Evolutionary conservation across 2,329 filamentous ascomycete genomes (phyloP).

Genomic region (Trichoderma sp.): DNA sequence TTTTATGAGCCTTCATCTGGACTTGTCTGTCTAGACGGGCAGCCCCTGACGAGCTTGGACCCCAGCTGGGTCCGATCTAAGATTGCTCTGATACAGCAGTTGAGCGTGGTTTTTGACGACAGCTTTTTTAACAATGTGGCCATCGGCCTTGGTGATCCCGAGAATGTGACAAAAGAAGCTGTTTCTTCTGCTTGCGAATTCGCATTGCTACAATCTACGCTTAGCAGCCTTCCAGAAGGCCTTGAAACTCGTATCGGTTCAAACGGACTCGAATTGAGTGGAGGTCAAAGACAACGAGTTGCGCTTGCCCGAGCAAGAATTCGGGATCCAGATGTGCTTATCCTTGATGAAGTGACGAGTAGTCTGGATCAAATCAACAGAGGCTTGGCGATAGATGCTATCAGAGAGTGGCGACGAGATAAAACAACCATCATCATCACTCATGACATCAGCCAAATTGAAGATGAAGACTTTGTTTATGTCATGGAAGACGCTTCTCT

Average conservation of each 20-base stretch:
- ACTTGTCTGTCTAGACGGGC: slow-evolving; percentile 65
- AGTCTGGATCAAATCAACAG: slow-evolving; percentile 75
- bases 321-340: slow-evolving; percentile 73
- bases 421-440: slow-evolving; percentile 94
- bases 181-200: slow-evolving; percentile 62
- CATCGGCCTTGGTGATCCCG: slow-evolving; percentile 58
- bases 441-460: slow-evolving; percentile 79
- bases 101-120: slow-evolving; percentile 77
- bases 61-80: slow-evolving; percentile 72
- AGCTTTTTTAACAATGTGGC: slow-evolving; percentile 75
- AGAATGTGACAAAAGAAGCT: slow-evolving; percentile 49
- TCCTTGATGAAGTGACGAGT: slow-evolving; percentile 87
- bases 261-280: slow-evolving; percentile 71
- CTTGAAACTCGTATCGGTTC: slow-evolving; percentile 69
- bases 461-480: slow-evolving; percentile 71
- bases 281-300: slow-evolving; percentile 80
- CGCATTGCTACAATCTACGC: slow-evolving; percentile 65
- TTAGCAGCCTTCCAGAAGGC: slow-evolving; percentile 65
- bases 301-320: slow-evolving; percentile 76
- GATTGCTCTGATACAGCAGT: slow-evolving; percentile 78
- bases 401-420: slow-evolving; percentile 71
- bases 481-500: slow-evolving; percentile 69
- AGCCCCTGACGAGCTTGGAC: slow-evolving; percentile 60
- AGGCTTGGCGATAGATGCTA: slow-evolving; percentile 66
- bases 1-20: slow-evolving; percentile 70